Evolutionary conservation across 768 basidiomycete species (phyloP), one percentile per base, ranked within the genome.

Genomic region (Phaeotremella fagi): DNA sequence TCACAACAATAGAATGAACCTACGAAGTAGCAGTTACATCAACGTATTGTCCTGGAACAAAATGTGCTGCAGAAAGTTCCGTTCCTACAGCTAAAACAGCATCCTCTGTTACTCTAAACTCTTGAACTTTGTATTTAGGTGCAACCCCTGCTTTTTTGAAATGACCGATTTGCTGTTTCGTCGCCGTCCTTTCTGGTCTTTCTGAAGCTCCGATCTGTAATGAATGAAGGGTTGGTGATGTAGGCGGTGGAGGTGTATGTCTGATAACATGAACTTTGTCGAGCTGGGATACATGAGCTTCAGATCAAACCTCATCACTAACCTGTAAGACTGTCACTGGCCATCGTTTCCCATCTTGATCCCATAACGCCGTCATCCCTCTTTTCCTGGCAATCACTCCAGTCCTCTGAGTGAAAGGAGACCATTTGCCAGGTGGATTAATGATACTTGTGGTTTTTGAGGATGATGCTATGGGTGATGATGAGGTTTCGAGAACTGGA

Each of bases 281-380:
- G 51, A 78, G 62, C 75, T 77, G 60, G 3, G 35, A 1, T 50
- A 16, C 26, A 23, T 36, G 23, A 43, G 11, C 14, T 12, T 15
- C 37, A 18, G 15, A 16, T 37, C 22, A 9, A 24, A 9, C 11
- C 33, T 35, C 33, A 9, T n/a, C 9, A 63, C 80, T 59, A 61
- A 90, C 94, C 81, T 98, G 91, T 35, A 99, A 82, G 44, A 99
- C 84, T 0, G 95, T 99, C 25, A 95, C 90, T 1, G 95, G 94
- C 60, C 87, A 79, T 45, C 87, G 80, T 29, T 82, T 83, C 23
- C 95, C 95, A 53, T 89, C 85, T 71, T 86, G 82, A 69, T 91
- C 88, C 88, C 90, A 98, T 67, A 98, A 77, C 14, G 82, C 82
- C 9, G 88, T 86, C 95, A 98, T 98, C 41, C 95, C 95, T 51